Percentiles rank a stretch among this genome's conserved stretches.
These are phyloP conservation scores for Bertia moriformis DNA, from an alignment of 2,329 filamentous ascomycete species.

Conservation along the genomic window DNA sequence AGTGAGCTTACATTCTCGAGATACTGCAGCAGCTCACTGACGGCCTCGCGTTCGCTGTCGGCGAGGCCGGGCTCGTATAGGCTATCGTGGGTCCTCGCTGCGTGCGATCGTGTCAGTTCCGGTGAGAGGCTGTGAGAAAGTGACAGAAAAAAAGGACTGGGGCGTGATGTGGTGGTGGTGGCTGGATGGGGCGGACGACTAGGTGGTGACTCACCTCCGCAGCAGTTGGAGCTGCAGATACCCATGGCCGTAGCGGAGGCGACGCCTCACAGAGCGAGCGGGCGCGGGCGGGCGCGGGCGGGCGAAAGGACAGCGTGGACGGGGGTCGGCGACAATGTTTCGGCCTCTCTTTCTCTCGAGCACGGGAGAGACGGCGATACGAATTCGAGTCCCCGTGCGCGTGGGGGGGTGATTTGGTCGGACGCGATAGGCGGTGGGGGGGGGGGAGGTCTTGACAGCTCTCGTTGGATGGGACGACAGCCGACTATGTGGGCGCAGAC, in stretches of 20 bases:
- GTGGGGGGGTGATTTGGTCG: no score
- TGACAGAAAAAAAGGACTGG: neutral
- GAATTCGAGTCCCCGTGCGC: no score
- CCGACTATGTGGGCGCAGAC: no score
- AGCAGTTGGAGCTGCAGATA: constrained; percentile 47
- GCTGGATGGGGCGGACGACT: neutral
- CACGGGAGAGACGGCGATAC: no score
- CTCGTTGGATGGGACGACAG: no score
- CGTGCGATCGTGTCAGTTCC: constrained; percentile 14
- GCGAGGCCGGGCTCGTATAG: constrained; percentile 78
- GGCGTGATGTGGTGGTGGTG: neutral
- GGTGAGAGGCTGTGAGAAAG: constrained; percentile 3
- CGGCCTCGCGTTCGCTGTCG: constrained; percentile 91
- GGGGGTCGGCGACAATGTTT: no score
- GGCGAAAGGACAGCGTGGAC: no score
- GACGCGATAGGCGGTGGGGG: no score
- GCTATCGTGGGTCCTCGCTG: constrained; percentile 65
- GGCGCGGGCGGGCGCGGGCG: no score
- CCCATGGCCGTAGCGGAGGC: constrained; percentile 32
- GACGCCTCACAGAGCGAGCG: no score
- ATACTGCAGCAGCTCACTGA: constrained; percentile 86
- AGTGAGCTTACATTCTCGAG: constrained; percentile 88
- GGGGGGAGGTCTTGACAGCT: no score
- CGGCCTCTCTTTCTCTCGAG: no score
- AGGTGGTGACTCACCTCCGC: constrained; percentile 27